Evolutionary conservation across 2,329 filamentous ascomycete genomes (phyloP).

Genomic region (Epichloe gansuensis): DNA sequence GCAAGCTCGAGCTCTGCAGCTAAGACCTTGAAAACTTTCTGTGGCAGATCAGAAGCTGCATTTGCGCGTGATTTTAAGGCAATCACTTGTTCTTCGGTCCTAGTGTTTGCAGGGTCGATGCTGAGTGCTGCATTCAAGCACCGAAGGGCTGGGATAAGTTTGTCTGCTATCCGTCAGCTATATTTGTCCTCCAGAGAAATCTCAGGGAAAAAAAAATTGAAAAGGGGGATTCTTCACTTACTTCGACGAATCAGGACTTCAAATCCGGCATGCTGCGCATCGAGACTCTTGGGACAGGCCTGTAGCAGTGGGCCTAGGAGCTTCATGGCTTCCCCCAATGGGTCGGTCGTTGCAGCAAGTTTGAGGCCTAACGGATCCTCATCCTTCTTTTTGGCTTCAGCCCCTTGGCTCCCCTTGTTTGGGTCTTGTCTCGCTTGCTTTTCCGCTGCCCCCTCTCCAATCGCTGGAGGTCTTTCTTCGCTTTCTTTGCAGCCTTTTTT

Average conservation of each 20-base stretch:
- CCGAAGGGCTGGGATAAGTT: conserved; percentile 76
- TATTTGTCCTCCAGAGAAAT: not conserved
- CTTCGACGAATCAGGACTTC: conserved; percentile 78
- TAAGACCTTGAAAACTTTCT: conserved; percentile 57
- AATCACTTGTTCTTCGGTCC: conserved; percentile 62
- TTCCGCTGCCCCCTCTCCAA: conserved; percentile 66
- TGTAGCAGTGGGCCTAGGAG: conserved; percentile 74
- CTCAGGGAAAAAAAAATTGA: not conserved
- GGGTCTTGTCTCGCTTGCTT: conserved; percentile 71
- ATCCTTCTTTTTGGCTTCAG: conserved; percentile 74
- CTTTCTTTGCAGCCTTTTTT: conserved; percentile 82
- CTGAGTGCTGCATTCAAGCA: conserved; percentile 64
- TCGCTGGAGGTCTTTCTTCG: conserved; percentile 57
- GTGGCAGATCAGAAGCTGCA: conserved; percentile 42
- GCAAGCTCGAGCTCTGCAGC: conserved; percentile 51
- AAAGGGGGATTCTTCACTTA: conserved; percentile 34
- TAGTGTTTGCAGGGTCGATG: conserved; percentile 57
- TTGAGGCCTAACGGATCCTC: conserved; percentile 75
- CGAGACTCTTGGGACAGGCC: conserved; percentile 66
- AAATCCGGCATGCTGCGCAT: conserved; percentile 76
- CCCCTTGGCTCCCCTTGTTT: conserved; percentile 58
- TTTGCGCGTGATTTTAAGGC: conserved; percentile 55
- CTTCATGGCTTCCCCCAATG: conserved; percentile 76
- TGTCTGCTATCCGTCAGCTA: conserved; percentile 42
- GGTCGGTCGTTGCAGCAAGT: conserved; percentile 69